phyloP scores from a whole-genome alignment of 768 basidiomycete species.

The Pleurotus cornucopiae region DNA sequence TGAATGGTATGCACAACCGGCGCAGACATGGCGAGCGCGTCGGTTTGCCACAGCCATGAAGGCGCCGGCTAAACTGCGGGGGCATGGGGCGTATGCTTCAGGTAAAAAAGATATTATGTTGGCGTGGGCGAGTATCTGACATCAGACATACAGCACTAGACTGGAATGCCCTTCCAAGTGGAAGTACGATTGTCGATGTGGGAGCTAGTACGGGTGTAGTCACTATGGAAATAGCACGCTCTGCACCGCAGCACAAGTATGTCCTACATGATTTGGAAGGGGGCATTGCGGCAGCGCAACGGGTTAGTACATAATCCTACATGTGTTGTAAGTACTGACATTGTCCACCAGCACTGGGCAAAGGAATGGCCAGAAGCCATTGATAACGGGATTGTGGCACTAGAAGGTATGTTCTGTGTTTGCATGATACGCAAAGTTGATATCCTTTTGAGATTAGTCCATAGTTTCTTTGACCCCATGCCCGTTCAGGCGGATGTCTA shows the following conservation, averaged over 20 bases:
- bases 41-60: constrained; percentile 30
- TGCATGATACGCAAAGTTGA: neutral
- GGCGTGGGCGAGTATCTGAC: neutral
- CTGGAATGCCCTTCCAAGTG: constrained; percentile 18
- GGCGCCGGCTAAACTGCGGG: constrained; percentile 8
- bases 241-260: constrained; percentile 15
- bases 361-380: constrained; percentile 13
- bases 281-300: constrained; percentile 13
- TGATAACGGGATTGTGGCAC: constrained; percentile 11
- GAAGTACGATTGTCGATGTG: constrained; percentile 24
- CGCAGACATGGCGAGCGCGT: constrained; percentile 14
- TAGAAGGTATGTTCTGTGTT: constrained; percentile 12
- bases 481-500: constrained; percentile 31
- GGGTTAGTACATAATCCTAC: neutral
- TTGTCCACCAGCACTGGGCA: constrained; percentile 9
- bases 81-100: neutral
- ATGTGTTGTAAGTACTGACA: no score
- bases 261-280: constrained; percentile 22
- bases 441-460: constrained; percentile 13
- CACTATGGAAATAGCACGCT: constrained; percentile 17
- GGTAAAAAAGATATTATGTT: neutral
- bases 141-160: constrained; percentile 15
- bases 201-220: constrained; percentile 23
- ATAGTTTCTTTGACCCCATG: constrained; percentile 34
- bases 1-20: constrained; percentile 18